Conservation (phyloP, 805 yeast species). For the Metschnikowia arizonensis region DNA sequence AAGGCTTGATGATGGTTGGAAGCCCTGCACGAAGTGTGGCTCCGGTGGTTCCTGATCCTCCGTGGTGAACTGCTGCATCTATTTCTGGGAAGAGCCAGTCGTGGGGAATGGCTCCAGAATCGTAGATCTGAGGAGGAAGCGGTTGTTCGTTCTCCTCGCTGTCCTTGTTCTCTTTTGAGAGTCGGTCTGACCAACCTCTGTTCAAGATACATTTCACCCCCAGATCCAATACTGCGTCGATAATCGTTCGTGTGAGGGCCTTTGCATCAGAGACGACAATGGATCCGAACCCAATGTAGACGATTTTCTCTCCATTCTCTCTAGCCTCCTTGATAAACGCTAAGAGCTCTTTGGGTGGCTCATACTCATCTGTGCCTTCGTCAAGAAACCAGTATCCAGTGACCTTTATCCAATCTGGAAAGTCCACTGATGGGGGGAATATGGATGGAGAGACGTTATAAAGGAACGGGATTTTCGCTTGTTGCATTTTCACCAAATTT, state of each 20-base stretch:
- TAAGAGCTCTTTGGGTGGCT: conserved; percentile 56
- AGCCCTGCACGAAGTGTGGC: conserved; percentile 81
- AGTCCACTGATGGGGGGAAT: conserved; percentile 89
- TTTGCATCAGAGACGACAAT: conserved; percentile 84
- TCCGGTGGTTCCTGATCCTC: conserved; percentile 96
- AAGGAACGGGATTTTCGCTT: conserved; percentile 77
- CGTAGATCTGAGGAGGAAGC: conserved; percentile 65
- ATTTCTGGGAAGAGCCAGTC: conserved; percentile 89
- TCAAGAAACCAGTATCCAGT: conserved; percentile 95
- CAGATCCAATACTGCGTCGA: conserved; percentile 72
- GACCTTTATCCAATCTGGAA: conserved; percentile 91
- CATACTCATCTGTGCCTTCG: conserved; percentile 49
- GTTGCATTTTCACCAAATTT: conserved; percentile 65
- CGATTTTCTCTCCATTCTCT: conserved; percentile 60
- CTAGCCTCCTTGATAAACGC: conserved; percentile 63
- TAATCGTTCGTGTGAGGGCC: conserved; percentile 70
- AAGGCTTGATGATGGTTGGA: conserved; percentile 90
- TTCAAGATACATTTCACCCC: conserved; percentile 84
- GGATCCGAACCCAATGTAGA: conserved; percentile 93
- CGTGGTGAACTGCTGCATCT: conserved; percentile 96
- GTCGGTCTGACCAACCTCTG: conserved; percentile 92
- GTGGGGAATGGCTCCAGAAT: conserved; percentile 76
- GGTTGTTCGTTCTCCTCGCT: conserved; percentile 32
- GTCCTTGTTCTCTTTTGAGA: conserved; percentile 26
- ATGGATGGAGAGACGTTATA: conserved; percentile 86